Evolutionary conservation across 768 basidiomycete genomes (phyloP).

Genomic region (Boletellus ananas): DNA sequence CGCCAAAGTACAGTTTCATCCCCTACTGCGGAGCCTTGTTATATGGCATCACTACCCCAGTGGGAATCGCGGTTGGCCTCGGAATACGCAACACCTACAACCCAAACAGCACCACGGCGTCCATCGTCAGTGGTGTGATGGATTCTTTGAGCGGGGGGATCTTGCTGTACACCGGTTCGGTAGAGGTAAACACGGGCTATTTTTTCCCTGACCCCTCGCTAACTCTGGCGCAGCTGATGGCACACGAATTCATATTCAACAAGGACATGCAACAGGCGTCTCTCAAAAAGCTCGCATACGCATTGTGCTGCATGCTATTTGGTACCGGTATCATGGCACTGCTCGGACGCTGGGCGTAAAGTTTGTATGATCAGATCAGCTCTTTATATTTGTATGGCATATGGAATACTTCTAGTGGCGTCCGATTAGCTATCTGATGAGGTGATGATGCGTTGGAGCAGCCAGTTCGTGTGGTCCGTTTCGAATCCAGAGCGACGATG

Average conservation of each 20-base stretch:
- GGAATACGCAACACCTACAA: slow-evolving; percentile 78
- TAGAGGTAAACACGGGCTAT: slow-evolving; percentile 50
- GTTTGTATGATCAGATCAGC: background rate
- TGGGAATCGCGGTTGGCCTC: slow-evolving; percentile 85
- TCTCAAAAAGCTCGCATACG: slow-evolving; percentile 62
- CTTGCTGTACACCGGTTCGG: slow-evolving; percentile 80
- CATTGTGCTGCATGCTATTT: slow-evolving; percentile 70
- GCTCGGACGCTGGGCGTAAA: slow-evolving; percentile 82
- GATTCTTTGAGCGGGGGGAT: slow-evolving; percentile 88
- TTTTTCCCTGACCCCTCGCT: slow-evolving; percentile 1
- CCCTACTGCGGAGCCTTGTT: slow-evolving; percentile 58
- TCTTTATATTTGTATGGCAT: too few species aligned
- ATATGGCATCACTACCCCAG: slow-evolving; percentile 77
- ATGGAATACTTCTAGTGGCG: too few species aligned
- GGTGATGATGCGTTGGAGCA: too few species aligned
- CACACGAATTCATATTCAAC: slow-evolving; percentile 93
- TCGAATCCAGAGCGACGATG: too few species aligned
- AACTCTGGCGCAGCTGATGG: slow-evolving; percentile 59
- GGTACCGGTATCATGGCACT: slow-evolving; percentile 90
- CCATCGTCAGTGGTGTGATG: slow-evolving; percentile 78
- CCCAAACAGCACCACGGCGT: slow-evolving; percentile 68
- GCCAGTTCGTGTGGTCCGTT: too few species aligned
- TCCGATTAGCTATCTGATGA: too few species aligned
- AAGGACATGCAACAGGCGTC: slow-evolving; percentile 76
- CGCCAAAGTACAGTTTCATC: slow-evolving; percentile 49